Percentiles rank a stretch among this genome's conserved stretches.
phyloP scores from a whole-genome alignment of 768 basidiomycete species.

The Lyophyllum semitale region DNA sequence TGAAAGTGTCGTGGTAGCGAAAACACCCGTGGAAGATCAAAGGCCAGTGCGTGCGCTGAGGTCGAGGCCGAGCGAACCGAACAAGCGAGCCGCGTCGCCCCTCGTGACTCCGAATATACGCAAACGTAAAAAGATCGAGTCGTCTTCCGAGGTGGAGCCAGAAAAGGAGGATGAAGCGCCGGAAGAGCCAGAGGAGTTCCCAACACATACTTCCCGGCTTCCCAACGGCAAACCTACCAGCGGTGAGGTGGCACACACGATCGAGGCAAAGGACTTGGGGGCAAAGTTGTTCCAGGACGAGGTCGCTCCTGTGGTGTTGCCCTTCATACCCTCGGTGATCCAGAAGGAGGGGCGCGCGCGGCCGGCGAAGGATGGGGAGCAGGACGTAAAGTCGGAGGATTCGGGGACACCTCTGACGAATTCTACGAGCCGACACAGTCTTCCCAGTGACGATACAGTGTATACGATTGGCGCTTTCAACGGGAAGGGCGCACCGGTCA shows the following conservation, averaged over 20 bases:
- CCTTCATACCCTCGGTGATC: neutral
- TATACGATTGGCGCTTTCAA: slow-evolving; percentile 29
- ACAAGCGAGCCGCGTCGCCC: slow-evolving; percentile 10
- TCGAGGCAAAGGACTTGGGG: neutral
- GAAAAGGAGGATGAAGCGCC: slow-evolving; percentile 8
- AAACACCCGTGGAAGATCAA: neutral
- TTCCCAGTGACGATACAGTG: slow-evolving; percentile 61
- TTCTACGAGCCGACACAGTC: slow-evolving; percentile 54
- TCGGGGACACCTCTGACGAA: slow-evolving; percentile 49
- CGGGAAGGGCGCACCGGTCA: slow-evolving; percentile 10
- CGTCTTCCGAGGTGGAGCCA: slow-evolving; percentile 33
- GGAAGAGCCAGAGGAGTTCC: neutral
- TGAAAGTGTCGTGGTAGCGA: slow-evolving; percentile 10
- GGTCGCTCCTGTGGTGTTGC: neutral
- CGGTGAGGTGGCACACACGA: slow-evolving; percentile 5
- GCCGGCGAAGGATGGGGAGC: slow-evolving; percentile 15
- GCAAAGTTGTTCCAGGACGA: slow-evolving; percentile 10
- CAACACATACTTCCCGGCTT: slow-evolving; percentile 7
- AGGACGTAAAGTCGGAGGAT: slow-evolving; percentile 55
- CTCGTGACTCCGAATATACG: slow-evolving; percentile 20
- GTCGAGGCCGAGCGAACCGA: slow-evolving; percentile 11
- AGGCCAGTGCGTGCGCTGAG: slow-evolving; percentile 9
- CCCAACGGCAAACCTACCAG: slow-evolving; percentile 13
- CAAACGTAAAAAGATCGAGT: slow-evolving; percentile 49
- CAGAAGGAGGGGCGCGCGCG: slow-evolving; percentile 19